phyloP scores from a whole-genome alignment of 352 stramenopile species.

The Hyaloperonospora arabidopsidis region DNA sequence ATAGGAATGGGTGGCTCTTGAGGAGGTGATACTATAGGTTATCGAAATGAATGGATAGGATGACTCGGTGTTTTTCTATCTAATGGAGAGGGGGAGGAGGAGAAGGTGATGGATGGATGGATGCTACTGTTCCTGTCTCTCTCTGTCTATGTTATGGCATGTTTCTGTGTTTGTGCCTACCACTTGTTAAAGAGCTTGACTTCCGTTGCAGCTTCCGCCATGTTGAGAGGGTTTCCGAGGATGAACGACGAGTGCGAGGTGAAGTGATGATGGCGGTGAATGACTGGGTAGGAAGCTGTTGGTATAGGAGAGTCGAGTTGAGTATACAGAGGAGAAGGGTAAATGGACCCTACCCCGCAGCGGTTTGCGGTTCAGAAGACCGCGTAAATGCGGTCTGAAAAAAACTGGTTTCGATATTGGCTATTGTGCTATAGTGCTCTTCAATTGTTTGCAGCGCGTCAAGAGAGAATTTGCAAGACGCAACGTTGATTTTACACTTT shows the following conservation, averaged over 20 bases:
- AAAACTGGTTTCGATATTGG: too few species aligned
- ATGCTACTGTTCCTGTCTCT: too few species aligned
- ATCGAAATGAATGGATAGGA: too few species aligned
- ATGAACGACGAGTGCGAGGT: conserved; percentile 49
- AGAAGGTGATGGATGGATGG: too few species aligned
- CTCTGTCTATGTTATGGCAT: neutral
- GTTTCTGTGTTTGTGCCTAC: conserved; percentile 40
- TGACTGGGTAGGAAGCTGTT: conserved; percentile 75
- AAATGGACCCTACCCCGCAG: conserved; percentile 12
- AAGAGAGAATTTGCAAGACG: too few species aligned
- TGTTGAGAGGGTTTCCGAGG: conserved; percentile 86
- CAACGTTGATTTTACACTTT: too few species aligned
- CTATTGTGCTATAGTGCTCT: too few species aligned
- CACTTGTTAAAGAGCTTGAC: conserved; percentile 94
- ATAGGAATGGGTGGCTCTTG: too few species aligned
- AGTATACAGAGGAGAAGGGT: conserved; percentile 44
- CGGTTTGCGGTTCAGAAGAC: conserved; percentile 17
- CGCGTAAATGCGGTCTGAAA: conserved; percentile 11
- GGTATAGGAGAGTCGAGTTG: conserved; percentile 54
- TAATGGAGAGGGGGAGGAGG: too few species aligned
- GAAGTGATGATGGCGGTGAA: conserved; percentile 34
- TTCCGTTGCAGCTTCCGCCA: conserved; percentile 89
- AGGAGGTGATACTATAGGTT: too few species aligned
- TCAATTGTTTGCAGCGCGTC: too few species aligned
- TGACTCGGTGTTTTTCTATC: too few species aligned